These are phyloP conservation scores for Kwoniella sp. DNA, from an alignment of 768 basidiomycete genomes.

Conservation along the genomic window DNA sequence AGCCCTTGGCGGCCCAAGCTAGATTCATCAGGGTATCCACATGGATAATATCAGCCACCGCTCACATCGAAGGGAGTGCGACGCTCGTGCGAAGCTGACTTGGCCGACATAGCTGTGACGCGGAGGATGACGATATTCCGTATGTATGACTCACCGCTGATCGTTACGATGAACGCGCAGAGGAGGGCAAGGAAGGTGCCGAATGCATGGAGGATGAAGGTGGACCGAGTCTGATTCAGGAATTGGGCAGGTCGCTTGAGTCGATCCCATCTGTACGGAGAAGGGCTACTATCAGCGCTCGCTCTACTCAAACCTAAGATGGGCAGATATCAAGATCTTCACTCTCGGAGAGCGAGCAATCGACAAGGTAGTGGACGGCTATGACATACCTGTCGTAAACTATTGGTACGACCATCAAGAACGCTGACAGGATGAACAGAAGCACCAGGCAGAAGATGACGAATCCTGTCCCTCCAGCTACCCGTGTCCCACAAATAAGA, in stretches of 20 bases:
- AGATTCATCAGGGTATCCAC: slow-evolving; percentile 41
- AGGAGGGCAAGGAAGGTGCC: slow-evolving; percentile 71
- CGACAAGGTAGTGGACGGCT: not conserved
- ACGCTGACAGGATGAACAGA: slow-evolving; percentile 71
- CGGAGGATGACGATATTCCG: too few species aligned
- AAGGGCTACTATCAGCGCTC: not conserved
- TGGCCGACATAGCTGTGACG: not conserved
- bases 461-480: slow-evolving; percentile 85
- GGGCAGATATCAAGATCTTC: too few species aligned
- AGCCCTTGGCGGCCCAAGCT: slow-evolving; percentile 85
- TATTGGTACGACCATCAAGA: slow-evolving; percentile 69
- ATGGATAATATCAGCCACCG: not conserved
- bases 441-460: slow-evolving; percentile 76
- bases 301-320: too few species aligned
- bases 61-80: not conserved
- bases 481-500: too few species aligned
- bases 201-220: slow-evolving; percentile 75
- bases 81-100: not conserved
- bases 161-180: slow-evolving; percentile 68
- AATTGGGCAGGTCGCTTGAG: slow-evolving; percentile 75
- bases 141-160: slow-evolving; percentile 45
- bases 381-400: slow-evolving; percentile 51
- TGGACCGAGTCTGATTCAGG: slow-evolving; percentile 77
- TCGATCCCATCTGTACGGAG: slow-evolving; percentile 70
- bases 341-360: too few species aligned